phyloP scores from a whole-genome alignment of 345 rosid genomes.

The Corchorus olitorius region DNA sequence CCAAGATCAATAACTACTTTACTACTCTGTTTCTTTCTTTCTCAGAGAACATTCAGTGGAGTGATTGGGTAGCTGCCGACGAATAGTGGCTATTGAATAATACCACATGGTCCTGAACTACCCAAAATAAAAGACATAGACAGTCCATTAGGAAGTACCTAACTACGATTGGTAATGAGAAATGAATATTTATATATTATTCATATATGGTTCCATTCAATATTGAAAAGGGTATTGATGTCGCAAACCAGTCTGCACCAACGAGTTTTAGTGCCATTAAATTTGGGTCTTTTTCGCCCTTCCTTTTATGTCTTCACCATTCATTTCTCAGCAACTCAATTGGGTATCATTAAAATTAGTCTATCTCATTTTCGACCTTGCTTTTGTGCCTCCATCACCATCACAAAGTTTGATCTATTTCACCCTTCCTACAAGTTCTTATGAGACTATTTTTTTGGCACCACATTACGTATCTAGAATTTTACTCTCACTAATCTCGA shows the following conservation, averaged over 20 bases:
- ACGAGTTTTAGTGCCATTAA: not conserved
- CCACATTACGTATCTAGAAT: too few species aligned
- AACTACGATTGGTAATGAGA: not conserved
- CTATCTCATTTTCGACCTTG: too few species aligned
- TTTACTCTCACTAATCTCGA: too few species aligned
- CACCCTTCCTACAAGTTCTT: too few species aligned
- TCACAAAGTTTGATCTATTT: too few species aligned
- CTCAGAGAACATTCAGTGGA: not conserved
- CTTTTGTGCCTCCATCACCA: too few species aligned
- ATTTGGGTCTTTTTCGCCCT: not conserved
- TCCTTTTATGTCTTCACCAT: not conserved
- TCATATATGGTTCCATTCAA: too few species aligned
- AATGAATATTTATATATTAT: not conserved
- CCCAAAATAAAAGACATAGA: not conserved
- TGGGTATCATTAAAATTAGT: not conserved
- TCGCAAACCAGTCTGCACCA: not conserved
- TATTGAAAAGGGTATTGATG: not conserved
- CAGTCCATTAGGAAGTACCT: not conserved
- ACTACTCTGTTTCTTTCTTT: not conserved
- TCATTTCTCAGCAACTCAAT: not conserved
- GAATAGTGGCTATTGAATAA: not conserved
- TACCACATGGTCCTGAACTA: not conserved
- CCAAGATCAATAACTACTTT: not conserved
- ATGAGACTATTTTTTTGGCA: too few species aligned
- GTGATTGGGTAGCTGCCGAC: not conserved